Evolutionary conservation across 2,329 filamentous ascomycete genomes (phyloP), one percentile per base, ranked within the genome.

Genomic region (Aureobasidium lini): DNA sequence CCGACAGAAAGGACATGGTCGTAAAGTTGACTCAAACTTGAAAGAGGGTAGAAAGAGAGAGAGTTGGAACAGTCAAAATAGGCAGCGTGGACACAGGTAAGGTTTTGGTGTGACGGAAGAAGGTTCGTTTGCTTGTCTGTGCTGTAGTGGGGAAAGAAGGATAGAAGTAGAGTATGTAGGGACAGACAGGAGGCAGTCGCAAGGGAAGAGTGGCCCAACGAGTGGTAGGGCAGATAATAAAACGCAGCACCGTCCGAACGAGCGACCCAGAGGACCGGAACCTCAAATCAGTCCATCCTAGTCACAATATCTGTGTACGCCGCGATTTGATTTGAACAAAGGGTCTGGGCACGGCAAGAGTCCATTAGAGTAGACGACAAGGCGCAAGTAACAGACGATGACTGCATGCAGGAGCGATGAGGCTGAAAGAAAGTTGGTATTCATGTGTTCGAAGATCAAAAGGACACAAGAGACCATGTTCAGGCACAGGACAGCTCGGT

Each of bases 1-100:
- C 74, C 60, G 75, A 68, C 42, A 78, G 70, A 18, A 74, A 75
- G 29, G 72, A 66, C 74, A 76, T 76, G 60, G 39, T 59, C 15
- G 4, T 6, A 34, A 16, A 28, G 23, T 3, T 13, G 44, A 16
- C 40, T 10, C 9, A 2, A 8, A 11, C 13, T n/a, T 32, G 6
- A 18, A 13, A 36, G 13, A 37, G 28, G 36, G 8, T 11, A 37
- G 11, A 13, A 42, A 9, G 43, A 29, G 28, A 4, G 9, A 43
- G 13, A 40, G 15, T 42, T 7, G 39, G 15, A 13, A 8, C n/a
- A 16, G 50, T 43, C 28, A 42, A 10, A 43, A 43, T 5, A 29
- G 23, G 23, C 23, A 23, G n/a, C 10, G 50, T 42, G 9, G 37
- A 9, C 6, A 42, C 36, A 40, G 37, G 9, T 8, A 16, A 42